Evolutionary conservation across 176 grass and related monocot genomes (phyloP).

Genomic region (Aegilops longissima): DNA sequence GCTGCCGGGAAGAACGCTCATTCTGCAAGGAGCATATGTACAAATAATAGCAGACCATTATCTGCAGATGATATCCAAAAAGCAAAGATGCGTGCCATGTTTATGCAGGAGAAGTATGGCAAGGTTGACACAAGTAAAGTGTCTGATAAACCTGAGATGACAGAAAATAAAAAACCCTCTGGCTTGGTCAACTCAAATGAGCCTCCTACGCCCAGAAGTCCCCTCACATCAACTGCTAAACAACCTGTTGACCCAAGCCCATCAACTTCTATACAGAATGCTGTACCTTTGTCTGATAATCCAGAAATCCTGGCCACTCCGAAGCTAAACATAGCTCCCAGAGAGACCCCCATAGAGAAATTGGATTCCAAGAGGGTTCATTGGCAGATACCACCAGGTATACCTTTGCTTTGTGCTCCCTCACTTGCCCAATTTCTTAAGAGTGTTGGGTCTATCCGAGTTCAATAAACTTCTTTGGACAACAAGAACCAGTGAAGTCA

Average conservation of each 20-base stretch:
- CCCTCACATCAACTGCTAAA: slow-evolving; percentile 15
- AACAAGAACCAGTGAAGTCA: not conserved
- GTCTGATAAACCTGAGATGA: slow-evolving; percentile 38
- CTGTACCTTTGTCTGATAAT: slow-evolving; percentile 24
- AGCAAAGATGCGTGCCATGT: slow-evolving; percentile 97
- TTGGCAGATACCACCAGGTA: slow-evolving; percentile 96
- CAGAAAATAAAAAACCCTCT: slow-evolving; percentile 34
- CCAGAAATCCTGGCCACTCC: slow-evolving; percentile 29
- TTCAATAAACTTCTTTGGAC: slow-evolving; percentile 14
- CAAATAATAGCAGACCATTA: slow-evolving; percentile 74
- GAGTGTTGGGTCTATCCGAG: slow-evolving; percentile 14
- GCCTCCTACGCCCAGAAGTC: slow-evolving; percentile 19
- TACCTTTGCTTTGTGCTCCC: slow-evolving; percentile 41
- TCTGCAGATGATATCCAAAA: slow-evolving; percentile 99
- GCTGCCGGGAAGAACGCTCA: slow-evolving; percentile 51
- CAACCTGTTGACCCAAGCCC: slow-evolving; percentile 29
- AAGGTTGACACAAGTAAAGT: slow-evolving; percentile 57
- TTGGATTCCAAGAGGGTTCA: slow-evolving; percentile 66
- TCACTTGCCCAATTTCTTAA: slow-evolving; percentile 33
- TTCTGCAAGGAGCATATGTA: slow-evolving; percentile 45
- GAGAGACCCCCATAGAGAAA: slow-evolving; percentile 48
- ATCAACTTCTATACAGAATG: slow-evolving; percentile 28
- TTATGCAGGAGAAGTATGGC: slow-evolving; percentile 89
- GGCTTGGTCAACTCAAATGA: slow-evolving; percentile 15
- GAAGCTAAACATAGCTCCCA: slow-evolving; percentile 35